Conservation (phyloP, 257 asterid genomes). For the Phtheirospermum japonicum region DNA sequence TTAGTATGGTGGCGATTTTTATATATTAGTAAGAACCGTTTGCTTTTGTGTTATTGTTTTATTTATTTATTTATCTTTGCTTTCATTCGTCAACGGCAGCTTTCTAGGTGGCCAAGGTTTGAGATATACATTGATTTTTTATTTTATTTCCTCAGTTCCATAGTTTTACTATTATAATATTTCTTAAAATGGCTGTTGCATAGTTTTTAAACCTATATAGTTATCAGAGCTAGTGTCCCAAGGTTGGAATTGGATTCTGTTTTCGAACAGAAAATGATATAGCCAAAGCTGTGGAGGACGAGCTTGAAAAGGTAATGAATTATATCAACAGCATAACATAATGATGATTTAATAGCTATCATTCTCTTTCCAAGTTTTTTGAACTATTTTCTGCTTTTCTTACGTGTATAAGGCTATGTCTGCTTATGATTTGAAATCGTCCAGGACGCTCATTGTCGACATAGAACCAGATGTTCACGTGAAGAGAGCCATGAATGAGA, state of each 20-base stretch:
- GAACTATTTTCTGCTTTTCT: not conserved
- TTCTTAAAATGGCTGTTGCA: not conserved
- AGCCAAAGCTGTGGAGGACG: constrained; percentile 38
- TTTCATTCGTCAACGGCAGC: not conserved
- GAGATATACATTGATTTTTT: not conserved
- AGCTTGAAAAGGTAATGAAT: constrained; percentile 38
- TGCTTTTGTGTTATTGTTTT: constrained; percentile 1
- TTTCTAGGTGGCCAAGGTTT: not conserved
- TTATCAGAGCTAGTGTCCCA: constrained; percentile 40
- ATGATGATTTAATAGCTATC: not conserved
- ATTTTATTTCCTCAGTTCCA: not conserved
- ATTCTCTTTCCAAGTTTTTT: not conserved
- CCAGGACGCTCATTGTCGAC: constrained; percentile 42
- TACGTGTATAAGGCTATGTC: constrained; percentile 37
- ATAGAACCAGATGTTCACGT: constrained; percentile 37
- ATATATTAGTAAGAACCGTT: not conserved
- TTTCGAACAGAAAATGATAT: constrained; percentile 42
- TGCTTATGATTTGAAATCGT: constrained; percentile 35
- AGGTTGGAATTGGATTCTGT: no score
- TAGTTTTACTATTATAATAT: not conserved
- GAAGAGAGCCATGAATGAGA: constrained; percentile 40
- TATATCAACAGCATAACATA: not conserved
- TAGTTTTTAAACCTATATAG: constrained; percentile 1
- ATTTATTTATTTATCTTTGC: not conserved
- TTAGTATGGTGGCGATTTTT: not conserved